Evolutionary conservation across 768 basidiomycete species (phyloP), one percentile per base, ranked within the genome.

Genomic region (Suillus weaverae): DNA sequence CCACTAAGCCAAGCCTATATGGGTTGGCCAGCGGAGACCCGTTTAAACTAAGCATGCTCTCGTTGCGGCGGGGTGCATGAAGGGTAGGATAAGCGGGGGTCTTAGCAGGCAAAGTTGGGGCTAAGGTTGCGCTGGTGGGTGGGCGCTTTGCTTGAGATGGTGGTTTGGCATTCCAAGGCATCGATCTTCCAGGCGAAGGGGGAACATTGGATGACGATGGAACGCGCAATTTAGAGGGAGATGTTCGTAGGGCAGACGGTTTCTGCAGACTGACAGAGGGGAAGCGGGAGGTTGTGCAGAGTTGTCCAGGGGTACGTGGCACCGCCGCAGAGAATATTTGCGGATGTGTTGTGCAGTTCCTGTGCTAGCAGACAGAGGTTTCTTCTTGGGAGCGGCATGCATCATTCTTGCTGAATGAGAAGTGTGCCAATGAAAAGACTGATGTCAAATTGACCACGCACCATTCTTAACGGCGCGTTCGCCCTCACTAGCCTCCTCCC

Each of bases 21-120:
- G 92, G 91, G 72, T 93, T 93, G 20, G 88, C 86, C 18, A 94
- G 81, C 0, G 93, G 93, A 0, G 91, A 92, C 5, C 93, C 93
- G 66, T 95, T 94, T 22, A 90, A 75, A 70, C 91, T 91, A 60
- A 94, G 81, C 85, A 94, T 86, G 70, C 81, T 86, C 75, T 95
- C 93, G 70, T 92, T 86, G 67, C 82, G 85, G 48, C 89, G 85
- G 14, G 91, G 89, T 72, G 88, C 80, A 32, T 91, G 87, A 54
- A 89, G 79, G 5, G 82, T 73, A 18, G 83, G 77, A 67, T 71
- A 84, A 62, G 68, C 76, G 66, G 78, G 79, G 9, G 76, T 77
- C 62, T 79, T 75, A 50, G 77, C 74, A 22, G 77, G 79, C 20
- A 84, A 83, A 7, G 81, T 75, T 0, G 92, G 93, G 60, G 92